phyloP scores from a whole-genome alignment of 495 filamentous ascomycete genomes.

The Xylaria longipes region DNA sequence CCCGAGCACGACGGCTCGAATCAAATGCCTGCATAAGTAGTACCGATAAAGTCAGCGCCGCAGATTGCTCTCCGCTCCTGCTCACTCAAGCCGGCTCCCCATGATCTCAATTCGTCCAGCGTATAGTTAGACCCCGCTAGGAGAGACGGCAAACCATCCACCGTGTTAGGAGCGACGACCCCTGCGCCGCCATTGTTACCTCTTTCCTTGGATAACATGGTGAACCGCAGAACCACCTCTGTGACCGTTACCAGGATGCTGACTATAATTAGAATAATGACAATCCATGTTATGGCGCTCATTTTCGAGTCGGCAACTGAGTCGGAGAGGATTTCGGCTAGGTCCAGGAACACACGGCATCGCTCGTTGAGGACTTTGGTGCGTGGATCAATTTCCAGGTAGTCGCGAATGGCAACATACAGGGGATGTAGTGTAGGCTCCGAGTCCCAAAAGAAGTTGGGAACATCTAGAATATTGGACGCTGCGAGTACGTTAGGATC shows the following conservation, averaged over 20 bases:
- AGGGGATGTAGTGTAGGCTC: conserved; percentile 95
- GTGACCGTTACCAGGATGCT: conserved; percentile 89
- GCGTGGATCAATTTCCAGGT: conserved; percentile 94
- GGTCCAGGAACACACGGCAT: conserved; percentile 94
- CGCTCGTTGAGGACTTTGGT: conserved; percentile 96
- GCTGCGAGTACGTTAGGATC: conserved; percentile 55
- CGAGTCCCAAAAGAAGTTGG: conserved; percentile 98
- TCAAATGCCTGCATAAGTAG: conserved; percentile 49
- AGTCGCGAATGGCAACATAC: conserved; percentile 93
- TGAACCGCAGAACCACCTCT: conserved; percentile 88
- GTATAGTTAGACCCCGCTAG: conserved; percentile 45
- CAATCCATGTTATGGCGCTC: conserved; percentile 95
- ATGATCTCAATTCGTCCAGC: conserved; percentile 45
- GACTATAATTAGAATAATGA: conserved; percentile 90
- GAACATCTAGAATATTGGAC: conserved; percentile 95
- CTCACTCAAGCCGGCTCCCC: conserved; percentile 45
- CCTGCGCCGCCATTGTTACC: conserved; percentile 33
- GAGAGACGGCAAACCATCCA: conserved; percentile 28
- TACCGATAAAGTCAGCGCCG: conserved; percentile 49
- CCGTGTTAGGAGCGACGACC: neutral
- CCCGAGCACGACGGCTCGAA: neutral
- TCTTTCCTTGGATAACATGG: conserved; percentile 65
- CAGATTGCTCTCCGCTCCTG: conserved; percentile 53
- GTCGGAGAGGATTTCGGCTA: conserved; percentile 93
- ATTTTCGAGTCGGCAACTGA: conserved; percentile 92